Conservation (phyloP, 345 rosid genomes). For the Salix brachista region DNA sequence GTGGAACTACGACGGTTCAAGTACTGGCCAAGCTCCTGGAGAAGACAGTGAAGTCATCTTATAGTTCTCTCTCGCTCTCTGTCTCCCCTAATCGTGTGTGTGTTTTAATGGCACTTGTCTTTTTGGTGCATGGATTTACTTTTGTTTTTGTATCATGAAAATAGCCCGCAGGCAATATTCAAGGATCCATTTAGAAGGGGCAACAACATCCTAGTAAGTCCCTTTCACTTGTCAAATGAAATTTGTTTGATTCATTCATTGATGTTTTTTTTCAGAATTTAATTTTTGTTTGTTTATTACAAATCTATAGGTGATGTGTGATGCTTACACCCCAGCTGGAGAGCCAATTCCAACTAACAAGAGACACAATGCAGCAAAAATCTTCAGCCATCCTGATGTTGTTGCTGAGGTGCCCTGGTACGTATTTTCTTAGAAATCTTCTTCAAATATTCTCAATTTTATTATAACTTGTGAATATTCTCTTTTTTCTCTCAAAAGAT, state of each 20-base stretch:
- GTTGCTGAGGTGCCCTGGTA: constrained; percentile 73
- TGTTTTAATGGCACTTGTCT: neutral
- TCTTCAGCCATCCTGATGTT: constrained; percentile 69
- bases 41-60: constrained; percentile 27
- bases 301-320: constrained; percentile 72
- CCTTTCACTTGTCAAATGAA: neutral
- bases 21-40: constrained; percentile 23
- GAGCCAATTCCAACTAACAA: constrained; percentile 86
- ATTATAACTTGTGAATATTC: neutral
- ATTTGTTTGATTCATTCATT: neutral
- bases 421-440: neutral
- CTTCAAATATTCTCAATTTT: neutral
- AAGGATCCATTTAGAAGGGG: constrained; percentile 89
- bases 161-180: constrained; percentile 52
- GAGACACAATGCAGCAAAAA: constrained; percentile 67
- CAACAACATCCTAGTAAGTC: constrained; percentile 75
- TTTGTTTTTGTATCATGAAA: neutral
- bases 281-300: neutral
- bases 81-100: neutral
- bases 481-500: neutral
- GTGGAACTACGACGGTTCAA: constrained; percentile 25
- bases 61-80: neutral
- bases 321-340: constrained; percentile 89
- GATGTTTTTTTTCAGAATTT: neutral
- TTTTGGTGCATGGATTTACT: neutral